Evolutionary conservation across 495 filamentous ascomycete genomes (phyloP).

Genomic region (Hyaloscypha finlandica): DNA sequence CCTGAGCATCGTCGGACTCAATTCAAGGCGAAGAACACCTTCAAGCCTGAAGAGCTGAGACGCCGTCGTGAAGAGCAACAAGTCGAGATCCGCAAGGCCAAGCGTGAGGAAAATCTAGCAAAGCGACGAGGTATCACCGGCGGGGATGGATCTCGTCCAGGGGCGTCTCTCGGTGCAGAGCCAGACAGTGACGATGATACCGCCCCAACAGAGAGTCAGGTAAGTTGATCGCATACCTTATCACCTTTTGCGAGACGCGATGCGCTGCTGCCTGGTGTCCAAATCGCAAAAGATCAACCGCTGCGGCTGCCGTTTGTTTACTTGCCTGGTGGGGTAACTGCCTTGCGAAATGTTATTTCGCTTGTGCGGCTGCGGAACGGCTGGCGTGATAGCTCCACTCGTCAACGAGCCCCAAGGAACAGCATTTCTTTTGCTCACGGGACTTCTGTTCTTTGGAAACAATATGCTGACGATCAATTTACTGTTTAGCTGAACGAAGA

Average conservation of each 20-base stretch:
- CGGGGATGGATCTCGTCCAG: conserved; percentile 75
- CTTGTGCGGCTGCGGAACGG: conserved; percentile 23
- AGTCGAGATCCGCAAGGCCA: conserved; percentile 97
- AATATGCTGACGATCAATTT: conserved; percentile 21
- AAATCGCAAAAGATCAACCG: background rate
- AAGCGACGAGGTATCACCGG: conserved; percentile 93
- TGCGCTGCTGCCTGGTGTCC: background rate
- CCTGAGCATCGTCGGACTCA: conserved; percentile 98
- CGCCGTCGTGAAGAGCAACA: conserved; percentile 98
- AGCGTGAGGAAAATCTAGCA: conserved; percentile 97
- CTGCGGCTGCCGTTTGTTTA: conserved; percentile 25
- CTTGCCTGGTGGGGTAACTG: conserved; percentile 32
- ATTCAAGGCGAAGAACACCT: conserved; percentile 98
- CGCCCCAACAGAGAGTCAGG: conserved; percentile 91
- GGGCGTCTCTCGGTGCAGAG: conserved; percentile 80
- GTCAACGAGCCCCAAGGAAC: conserved; percentile 5
- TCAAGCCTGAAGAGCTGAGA: conserved; percentile 98
- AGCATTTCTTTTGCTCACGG: background rate
- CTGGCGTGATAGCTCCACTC: conserved; percentile 13
- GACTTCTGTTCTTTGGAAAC: background rate
- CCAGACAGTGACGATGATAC: conserved; percentile 98
- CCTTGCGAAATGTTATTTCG: conserved; percentile 30
- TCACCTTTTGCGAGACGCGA: background rate
- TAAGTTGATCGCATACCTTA: conserved; percentile 51
- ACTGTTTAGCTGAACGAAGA: conserved; percentile 85